Evolutionary conservation across 257 asterid genomes (phyloP).

Genomic region (Capsicum chinense): DNA sequence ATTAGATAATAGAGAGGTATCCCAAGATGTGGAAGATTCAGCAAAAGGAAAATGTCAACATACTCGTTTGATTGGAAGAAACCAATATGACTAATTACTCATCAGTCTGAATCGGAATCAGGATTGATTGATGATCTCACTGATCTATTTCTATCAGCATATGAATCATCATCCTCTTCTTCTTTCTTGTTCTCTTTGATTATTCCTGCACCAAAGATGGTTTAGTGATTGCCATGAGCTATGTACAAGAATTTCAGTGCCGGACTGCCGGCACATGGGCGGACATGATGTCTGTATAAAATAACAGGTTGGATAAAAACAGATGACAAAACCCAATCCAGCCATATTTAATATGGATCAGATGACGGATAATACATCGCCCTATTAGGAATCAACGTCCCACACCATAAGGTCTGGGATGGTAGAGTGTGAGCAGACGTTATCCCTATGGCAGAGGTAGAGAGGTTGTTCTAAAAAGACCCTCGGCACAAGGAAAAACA

Average conservation of each 20-base stretch:
- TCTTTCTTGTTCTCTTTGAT: slow-evolving; percentile 72
- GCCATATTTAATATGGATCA: background rate
- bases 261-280: background rate
- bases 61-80: background rate
- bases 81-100: slow-evolving; percentile 3
- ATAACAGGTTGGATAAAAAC: background rate
- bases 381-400: background rate
- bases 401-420: too few species aligned
- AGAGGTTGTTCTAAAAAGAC: too few species aligned
- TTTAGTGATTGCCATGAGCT: slow-evolving; percentile 37
- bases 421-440: too few species aligned
- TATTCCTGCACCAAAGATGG: slow-evolving; percentile 56
- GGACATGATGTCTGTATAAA: background rate
- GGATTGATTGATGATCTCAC: slow-evolving; percentile 69
- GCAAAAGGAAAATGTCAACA: background rate
- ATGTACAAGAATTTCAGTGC: background rate
- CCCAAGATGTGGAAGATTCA: background rate
- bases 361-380: background rate
- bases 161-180: slow-evolving; percentile 69
- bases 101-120: slow-evolving; percentile 89
- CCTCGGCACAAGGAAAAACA: too few species aligned
- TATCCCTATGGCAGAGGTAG: too few species aligned
- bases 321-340: background rate
- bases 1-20: background rate
- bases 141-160: slow-evolving; percentile 56